A percentile compares a stretch with the other conserved stretches of the same genome.
Conservation (phyloP, 2,329 filamentous ascomycete genomes). For the Fusarium nanum region DNA sequence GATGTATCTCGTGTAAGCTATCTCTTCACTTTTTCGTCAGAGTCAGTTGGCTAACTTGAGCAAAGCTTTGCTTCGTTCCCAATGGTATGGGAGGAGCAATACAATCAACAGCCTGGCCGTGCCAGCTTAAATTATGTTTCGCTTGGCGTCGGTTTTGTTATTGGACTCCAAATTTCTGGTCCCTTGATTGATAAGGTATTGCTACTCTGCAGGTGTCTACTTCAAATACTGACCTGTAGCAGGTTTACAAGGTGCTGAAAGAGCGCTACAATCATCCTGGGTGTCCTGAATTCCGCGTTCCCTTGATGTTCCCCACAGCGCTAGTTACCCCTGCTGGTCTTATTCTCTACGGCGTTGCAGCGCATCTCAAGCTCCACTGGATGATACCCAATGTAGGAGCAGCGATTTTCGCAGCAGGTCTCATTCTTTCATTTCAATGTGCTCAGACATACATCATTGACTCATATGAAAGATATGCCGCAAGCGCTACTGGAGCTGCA, state of each 20-base stretch:
- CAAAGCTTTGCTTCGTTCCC: conserved; percentile 63
- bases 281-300: conserved; percentile 49
- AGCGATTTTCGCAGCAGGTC: conserved; percentile 58
- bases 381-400: conserved; percentile 64
- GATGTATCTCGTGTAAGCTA: conserved; percentile 60
- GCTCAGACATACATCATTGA: conserved; percentile 70
- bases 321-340: conserved; percentile 60
- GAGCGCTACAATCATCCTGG: conserved; percentile 31
- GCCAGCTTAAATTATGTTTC: conserved; percentile 66
- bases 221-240: background rate
- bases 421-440: conserved; percentile 68
- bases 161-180: conserved; percentile 66
- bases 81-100: conserved; percentile 59
- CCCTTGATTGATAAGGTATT: conserved; percentile 51
- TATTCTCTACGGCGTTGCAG: conserved; percentile 44
- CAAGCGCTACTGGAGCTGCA: conserved; percentile 32
- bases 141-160: conserved; percentile 63
- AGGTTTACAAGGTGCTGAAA: conserved; percentile 48
- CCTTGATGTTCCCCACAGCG: conserved; percentile 51
- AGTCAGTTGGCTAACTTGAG: background rate
- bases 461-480: conserved; percentile 55
- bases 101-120: conserved; percentile 59
- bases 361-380: background rate
- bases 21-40: fast-evolving
- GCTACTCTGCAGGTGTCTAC: fast-evolving